Percentiles rank a stretch among this genome's conserved stretches.
phyloP scores from a whole-genome alignment of 352 stramenopile species.

The Phytophthora chlamydospora region DNA sequence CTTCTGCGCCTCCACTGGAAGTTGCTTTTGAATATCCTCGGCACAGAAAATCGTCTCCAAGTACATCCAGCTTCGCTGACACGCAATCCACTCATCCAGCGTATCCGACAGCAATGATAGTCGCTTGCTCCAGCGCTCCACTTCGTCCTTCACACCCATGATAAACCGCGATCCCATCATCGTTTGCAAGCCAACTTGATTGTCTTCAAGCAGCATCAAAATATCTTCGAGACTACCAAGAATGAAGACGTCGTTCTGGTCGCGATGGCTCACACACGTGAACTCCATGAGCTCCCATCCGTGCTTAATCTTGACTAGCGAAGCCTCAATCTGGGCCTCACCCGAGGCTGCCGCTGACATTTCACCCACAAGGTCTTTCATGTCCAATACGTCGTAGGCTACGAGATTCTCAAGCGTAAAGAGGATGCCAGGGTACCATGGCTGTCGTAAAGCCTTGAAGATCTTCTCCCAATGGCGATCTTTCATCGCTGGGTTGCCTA shows the following conservation, averaged over 20 bases:
- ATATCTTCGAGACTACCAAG: slow-evolving; percentile 92
- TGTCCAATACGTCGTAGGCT: slow-evolving; percentile 85
- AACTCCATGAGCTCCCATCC: slow-evolving; percentile 91
- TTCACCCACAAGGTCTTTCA: slow-evolving; percentile 89
- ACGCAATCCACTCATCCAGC: slow-evolving; percentile 86
- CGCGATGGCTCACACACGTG: slow-evolving; percentile 80
- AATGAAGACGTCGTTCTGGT: slow-evolving; percentile 90
- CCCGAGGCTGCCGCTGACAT: slow-evolving; percentile 87
- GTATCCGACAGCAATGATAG: slow-evolving; percentile 85
- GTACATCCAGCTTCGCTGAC: slow-evolving; percentile 90
- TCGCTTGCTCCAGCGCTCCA: slow-evolving; percentile 91
- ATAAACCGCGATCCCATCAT: slow-evolving; percentile 95
- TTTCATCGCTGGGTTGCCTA: slow-evolving; percentile 93
- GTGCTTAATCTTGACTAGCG: slow-evolving; percentile 88
- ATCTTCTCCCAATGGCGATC: slow-evolving; percentile 96
- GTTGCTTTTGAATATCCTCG: slow-evolving; percentile 90
- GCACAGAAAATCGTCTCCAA: slow-evolving; percentile 90
- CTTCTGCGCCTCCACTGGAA: slow-evolving; percentile 86
- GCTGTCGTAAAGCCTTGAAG: slow-evolving; percentile 88
- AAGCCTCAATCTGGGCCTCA: slow-evolving; percentile 91
- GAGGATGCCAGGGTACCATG: slow-evolving; percentile 88
- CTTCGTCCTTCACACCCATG: slow-evolving; percentile 90
- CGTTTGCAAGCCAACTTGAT: slow-evolving; percentile 91
- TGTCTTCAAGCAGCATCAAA: slow-evolving; percentile 90
- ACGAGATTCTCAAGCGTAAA: slow-evolving; percentile 92